Conservation (phyloP, 129 eudicot species). For the Pulicaria dysenterica region DNA sequence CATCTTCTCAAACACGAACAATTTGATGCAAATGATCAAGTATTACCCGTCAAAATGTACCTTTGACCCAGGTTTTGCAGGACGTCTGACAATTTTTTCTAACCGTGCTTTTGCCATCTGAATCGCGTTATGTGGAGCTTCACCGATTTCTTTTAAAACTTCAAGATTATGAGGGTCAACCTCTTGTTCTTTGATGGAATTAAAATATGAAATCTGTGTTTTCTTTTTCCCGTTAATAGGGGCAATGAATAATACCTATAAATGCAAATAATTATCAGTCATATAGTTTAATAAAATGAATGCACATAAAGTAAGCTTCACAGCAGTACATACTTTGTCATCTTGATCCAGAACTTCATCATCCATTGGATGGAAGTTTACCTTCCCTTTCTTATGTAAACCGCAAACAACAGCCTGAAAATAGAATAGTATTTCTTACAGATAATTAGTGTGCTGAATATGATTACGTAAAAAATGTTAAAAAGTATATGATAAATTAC, state of each 20-base stretch:
- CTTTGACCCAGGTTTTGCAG: slow-evolving; percentile 76
- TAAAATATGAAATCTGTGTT: slow-evolving; percentile 53
- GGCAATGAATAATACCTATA: slow-evolving; percentile 75
- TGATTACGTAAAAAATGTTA: no score
- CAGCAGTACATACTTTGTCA: slow-evolving; percentile 68
- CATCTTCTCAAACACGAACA: neutral
- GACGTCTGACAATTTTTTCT: slow-evolving; percentile 63
- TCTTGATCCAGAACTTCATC: slow-evolving; percentile 69
- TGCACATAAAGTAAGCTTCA: neutral
- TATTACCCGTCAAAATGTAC: slow-evolving; percentile 32
- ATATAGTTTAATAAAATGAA: no score
- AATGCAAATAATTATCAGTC: neutral
- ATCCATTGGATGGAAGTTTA: slow-evolving; percentile 87
- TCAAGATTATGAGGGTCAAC: slow-evolving; percentile 39
- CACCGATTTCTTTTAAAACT: slow-evolving; percentile 40
- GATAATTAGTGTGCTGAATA: no score
- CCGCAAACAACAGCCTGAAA: slow-evolving; percentile 93
- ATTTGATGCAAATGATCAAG: slow-evolving; percentile 20
- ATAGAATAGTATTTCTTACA: no score
- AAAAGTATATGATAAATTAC: neutral
- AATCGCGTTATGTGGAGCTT: slow-evolving; percentile 37
- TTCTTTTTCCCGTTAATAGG: slow-evolving; percentile 74
- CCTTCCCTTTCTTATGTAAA: slow-evolving; percentile 63
- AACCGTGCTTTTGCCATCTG: slow-evolving; percentile 54
- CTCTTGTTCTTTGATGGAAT: slow-evolving; percentile 44